Evolutionary conservation across 2,329 filamentous ascomycete genomes (phyloP).

Genomic region (Fusarium denticulatum): DNA sequence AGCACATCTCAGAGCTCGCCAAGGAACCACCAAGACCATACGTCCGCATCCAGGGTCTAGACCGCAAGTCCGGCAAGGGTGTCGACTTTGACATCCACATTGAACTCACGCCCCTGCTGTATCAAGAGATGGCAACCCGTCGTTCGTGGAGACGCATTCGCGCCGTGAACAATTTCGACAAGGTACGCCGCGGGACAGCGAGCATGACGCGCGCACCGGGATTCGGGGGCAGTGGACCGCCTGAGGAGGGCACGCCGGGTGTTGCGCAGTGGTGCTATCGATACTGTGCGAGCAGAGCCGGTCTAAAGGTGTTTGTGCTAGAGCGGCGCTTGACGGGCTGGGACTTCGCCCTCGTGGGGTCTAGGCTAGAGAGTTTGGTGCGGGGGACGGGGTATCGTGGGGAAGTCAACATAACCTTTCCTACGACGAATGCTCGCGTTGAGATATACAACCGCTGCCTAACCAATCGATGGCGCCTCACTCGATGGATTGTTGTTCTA

Average conservation of each 20-base stretch:
- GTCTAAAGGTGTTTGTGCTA: constrained; percentile 66
- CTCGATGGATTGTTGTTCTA: constrained; percentile 69
- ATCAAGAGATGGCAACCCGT: constrained; percentile 53
- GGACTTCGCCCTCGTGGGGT: constrained; percentile 63
- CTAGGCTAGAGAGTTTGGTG: constrained; percentile 66
- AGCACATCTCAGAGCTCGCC: constrained; percentile 57
- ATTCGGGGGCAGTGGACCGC: constrained; percentile 45
- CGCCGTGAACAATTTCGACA: constrained; percentile 67
- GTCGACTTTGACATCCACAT: constrained; percentile 68
- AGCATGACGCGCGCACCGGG: constrained; percentile 61
- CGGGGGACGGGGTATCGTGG: constrained; percentile 75
- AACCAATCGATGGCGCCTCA: constrained; percentile 73
- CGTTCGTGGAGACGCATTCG: constrained; percentile 56
- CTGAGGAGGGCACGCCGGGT: constrained; percentile 47
- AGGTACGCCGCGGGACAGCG: constrained; percentile 72
- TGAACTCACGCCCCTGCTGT: constrained; percentile 68
- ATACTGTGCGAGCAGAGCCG: constrained; percentile 68
- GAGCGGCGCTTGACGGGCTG: constrained; percentile 67
- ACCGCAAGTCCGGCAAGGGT: constrained; percentile 55
- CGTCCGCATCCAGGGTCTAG: constrained; percentile 63
- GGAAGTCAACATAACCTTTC: constrained; percentile 66
- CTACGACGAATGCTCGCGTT: constrained; percentile 63
- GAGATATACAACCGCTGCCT: constrained; percentile 71
- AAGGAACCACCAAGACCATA: constrained; percentile 62
- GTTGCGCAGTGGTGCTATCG: constrained; percentile 72